These are phyloP conservation scores for Xylaria sp. DNA, from an alignment of 2,329 filamentous ascomycete genomes.

Conservation along the genomic window DNA sequence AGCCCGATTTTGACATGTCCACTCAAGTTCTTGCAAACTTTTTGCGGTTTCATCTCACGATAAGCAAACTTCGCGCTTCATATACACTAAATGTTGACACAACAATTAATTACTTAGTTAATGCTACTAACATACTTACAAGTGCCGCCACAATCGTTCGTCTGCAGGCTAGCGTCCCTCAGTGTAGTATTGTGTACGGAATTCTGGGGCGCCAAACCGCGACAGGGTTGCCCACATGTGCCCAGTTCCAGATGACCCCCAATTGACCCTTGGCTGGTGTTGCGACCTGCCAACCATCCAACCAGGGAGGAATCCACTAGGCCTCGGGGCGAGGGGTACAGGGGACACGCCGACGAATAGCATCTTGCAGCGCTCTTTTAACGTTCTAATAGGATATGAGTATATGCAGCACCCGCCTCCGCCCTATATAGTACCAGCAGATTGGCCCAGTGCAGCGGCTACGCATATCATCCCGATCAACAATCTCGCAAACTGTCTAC, in stretches of 20 bases:
- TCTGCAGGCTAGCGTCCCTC: not conserved
- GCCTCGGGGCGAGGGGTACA: constrained; percentile 39
- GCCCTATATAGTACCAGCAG: constrained; percentile 52
- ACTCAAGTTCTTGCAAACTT: not conserved
- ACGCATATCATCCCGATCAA: constrained; percentile 41
- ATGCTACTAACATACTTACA: too few species aligned
- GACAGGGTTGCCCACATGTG: constrained; percentile 39
- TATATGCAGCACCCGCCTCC: constrained; percentile 55
- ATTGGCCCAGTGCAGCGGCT: constrained; percentile 55
- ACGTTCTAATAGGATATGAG: constrained; percentile 55
- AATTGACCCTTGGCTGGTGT: constrained; percentile 35
- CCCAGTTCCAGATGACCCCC: constrained; percentile 38
- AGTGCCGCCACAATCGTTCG: constrained; percentile 15
- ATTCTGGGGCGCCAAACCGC: constrained; percentile 24
- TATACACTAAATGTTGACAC: not conserved
- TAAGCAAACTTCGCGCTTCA: constrained; percentile 4
- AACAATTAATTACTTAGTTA: not conserved
- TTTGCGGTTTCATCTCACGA: not conserved
- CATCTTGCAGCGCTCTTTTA: constrained; percentile 47
- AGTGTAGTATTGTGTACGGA: constrained; percentile 4
- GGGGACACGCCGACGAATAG: constrained; percentile 52
- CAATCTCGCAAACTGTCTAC: constrained; percentile 21
- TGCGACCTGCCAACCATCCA: constrained; percentile 44
- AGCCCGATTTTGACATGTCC: constrained; percentile 14
- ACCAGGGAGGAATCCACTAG: constrained; percentile 43